These are phyloP conservation scores for Naematelia encephala DNA, from an alignment of 768 basidiomycete species.

Conservation along the genomic window DNA sequence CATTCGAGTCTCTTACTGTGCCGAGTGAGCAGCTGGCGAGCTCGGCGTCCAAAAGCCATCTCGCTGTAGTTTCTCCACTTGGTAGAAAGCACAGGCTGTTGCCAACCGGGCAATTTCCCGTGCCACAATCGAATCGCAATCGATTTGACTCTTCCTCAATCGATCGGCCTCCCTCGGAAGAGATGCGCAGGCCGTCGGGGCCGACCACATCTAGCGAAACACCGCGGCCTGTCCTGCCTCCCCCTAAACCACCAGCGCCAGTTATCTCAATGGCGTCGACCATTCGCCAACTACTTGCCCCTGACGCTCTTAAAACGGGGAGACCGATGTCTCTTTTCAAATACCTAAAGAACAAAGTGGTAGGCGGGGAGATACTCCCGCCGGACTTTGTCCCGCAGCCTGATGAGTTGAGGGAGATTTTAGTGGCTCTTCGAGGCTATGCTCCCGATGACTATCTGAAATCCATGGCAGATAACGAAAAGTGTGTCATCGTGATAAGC, in stretches of 20 bases:
- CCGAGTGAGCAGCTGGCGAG: neutral
- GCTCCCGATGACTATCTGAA: slow-evolving; percentile 26
- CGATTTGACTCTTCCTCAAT: neutral
- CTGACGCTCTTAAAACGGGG: slow-evolving; percentile 13
- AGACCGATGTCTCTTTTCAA: slow-evolving; percentile 30
- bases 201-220: neutral
- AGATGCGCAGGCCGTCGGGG: neutral
- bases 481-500: slow-evolving; percentile 20
- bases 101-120: neutral
- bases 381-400: slow-evolving; percentile 28
- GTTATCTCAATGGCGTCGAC: slow-evolving; percentile 13
- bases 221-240: neutral
- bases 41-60: neutral
- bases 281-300: slow-evolving; percentile 13
- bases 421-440: slow-evolving; percentile 10
- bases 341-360: slow-evolving; percentile 12
- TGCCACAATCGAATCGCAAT: neutral
- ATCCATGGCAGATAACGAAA: slow-evolving; percentile 29
- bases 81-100: neutral
- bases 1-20: neutral
- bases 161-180: neutral
- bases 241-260: neutral
- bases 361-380: slow-evolving; percentile 11
- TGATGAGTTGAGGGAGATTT: slow-evolving; percentile 30
- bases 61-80: neutral